These are phyloP conservation scores for Aspergillus aculeatinus DNA, from an alignment of 2,329 filamentous ascomycete genomes.

Conservation along the genomic window DNA sequence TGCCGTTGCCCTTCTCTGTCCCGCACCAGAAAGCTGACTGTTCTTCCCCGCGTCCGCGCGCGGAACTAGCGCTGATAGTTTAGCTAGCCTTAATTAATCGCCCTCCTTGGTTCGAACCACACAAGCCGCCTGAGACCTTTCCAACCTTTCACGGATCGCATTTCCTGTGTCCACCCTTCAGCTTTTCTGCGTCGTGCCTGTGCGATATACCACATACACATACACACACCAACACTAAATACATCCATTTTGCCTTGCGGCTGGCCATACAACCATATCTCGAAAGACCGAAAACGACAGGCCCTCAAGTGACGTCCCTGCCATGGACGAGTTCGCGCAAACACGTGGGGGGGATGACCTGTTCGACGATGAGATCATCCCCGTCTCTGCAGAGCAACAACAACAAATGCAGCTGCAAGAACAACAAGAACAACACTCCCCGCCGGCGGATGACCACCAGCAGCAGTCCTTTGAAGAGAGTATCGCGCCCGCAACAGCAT, in stretches of 20 bases:
- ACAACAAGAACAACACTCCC: conserved; percentile 17
- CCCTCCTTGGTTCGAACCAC: conserved; percentile 3
- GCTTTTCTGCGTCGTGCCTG: background rate
- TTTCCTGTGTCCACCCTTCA: background rate
- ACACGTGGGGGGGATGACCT: conserved; percentile 52
- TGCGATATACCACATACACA: background rate
- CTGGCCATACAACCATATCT: background rate
- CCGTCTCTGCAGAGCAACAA: conserved; percentile 38
- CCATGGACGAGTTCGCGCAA: conserved; percentile 51
- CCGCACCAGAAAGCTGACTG: background rate
- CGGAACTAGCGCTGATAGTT: background rate
- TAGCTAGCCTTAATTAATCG: background rate
- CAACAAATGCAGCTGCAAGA: conserved; percentile 27
- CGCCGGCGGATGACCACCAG: background rate
- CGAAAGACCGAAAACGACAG: conserved; percentile 3
- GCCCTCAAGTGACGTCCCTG: conserved; percentile 12
- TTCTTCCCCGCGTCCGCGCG: background rate
- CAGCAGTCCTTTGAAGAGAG: background rate
- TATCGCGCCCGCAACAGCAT: conserved; percentile 10
- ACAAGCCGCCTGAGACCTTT: background rate
- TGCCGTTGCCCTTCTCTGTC: background rate
- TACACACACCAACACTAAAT: background rate
- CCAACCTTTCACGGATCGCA: no score
- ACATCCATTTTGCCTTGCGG: background rate
- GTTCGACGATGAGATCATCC: conserved; percentile 53